Conservation (phyloP, 2,329 filamentous ascomycete species). For the Neonectria sp. region DNA sequence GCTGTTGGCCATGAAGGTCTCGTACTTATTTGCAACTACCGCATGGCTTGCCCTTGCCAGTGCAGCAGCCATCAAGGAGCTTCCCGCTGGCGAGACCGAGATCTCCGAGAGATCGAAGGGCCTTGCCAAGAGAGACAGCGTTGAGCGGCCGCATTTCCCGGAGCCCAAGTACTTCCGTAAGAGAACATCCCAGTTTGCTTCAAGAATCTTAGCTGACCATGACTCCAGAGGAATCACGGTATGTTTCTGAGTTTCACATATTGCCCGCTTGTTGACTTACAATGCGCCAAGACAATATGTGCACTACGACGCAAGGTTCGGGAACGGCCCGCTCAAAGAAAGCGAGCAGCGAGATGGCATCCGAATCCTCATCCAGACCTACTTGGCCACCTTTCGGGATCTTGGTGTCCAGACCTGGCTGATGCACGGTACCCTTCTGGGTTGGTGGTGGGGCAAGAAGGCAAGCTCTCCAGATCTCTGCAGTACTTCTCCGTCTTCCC, state of each 20-base stretch:
- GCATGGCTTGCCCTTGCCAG: constrained; percentile 21
- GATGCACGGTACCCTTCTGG: constrained; percentile 86
- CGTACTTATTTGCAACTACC: constrained; percentile 6
- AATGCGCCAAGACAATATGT: constrained; percentile 35
- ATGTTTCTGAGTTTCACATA: constrained; percentile 22
- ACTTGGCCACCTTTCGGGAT: constrained; percentile 76
- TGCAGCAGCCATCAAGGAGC: constrained; percentile 25
- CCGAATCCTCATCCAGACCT: constrained; percentile 78
- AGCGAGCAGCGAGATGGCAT: constrained; percentile 74
- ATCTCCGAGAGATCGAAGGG: background rate
- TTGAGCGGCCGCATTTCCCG: constrained; percentile 31
- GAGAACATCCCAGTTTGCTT: constrained; percentile 2
- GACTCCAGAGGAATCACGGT: constrained; percentile 41
- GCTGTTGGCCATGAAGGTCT: constrained; percentile 17
- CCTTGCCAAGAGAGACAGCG: constrained; percentile 25
- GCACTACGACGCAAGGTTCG: constrained; percentile 59
- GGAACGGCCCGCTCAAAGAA: constrained; percentile 59
- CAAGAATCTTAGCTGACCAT: constrained; percentile 23
- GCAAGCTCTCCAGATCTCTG: constrained; percentile 43
- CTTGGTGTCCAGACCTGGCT: constrained; percentile 85
- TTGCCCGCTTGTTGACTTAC: constrained; percentile 29
- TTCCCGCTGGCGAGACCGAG: background rate
- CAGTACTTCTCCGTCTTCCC: background rate
- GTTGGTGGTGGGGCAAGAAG: constrained; percentile 87
- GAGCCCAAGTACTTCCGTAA: constrained; percentile 39